phyloP scores from a whole-genome alignment of 2,329 filamentous ascomycete genomes.

The Colletotrichum tropicicola region DNA sequence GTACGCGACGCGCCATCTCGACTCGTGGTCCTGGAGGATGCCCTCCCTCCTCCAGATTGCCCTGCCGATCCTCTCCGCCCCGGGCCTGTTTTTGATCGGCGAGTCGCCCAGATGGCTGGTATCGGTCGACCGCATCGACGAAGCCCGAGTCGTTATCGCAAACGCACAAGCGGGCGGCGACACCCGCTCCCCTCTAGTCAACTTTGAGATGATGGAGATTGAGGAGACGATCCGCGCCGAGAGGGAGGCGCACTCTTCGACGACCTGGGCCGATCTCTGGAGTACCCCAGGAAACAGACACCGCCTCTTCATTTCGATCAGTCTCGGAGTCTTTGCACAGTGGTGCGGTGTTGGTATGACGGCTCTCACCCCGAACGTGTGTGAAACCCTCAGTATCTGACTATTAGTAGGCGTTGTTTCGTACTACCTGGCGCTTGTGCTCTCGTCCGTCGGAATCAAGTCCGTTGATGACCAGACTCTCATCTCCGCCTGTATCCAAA shows the following conservation, averaged over 20 bases:
- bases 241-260: conserved; percentile 8
- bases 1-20: conserved; percentile 17
- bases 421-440: conserved; percentile 48
- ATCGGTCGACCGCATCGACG: conserved; percentile 36
- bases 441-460: conserved; percentile 40
- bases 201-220: conserved; percentile 36
- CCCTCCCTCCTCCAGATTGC: conserved; percentile 51
- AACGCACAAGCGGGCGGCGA: conserved; percentile 38
- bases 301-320: conserved; percentile 38
- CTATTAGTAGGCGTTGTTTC: conserved; percentile 41
- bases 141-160: conserved; percentile 36
- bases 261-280: conserved; percentile 10
- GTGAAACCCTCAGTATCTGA: not conserved
- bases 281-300: conserved; percentile 39
- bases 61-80: conserved; percentile 45
- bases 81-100: conserved; percentile 36
- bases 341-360: conserved; percentile 63
- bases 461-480: conserved; percentile 45
- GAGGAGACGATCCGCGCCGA: conserved; percentile 32
- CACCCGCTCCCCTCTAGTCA: conserved; percentile 23
- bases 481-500: conserved; percentile 37
- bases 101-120: conserved; percentile 37
- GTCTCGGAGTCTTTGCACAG: conserved; percentile 39
- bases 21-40: conserved; percentile 14
- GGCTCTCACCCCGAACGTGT: not conserved